Percentiles rank a stretch among this genome's conserved stretches.
These are phyloP conservation scores for Coelastrella sp. DNA, from an alignment of 139 green algal genomes.

Conservation along the genomic window DNA sequence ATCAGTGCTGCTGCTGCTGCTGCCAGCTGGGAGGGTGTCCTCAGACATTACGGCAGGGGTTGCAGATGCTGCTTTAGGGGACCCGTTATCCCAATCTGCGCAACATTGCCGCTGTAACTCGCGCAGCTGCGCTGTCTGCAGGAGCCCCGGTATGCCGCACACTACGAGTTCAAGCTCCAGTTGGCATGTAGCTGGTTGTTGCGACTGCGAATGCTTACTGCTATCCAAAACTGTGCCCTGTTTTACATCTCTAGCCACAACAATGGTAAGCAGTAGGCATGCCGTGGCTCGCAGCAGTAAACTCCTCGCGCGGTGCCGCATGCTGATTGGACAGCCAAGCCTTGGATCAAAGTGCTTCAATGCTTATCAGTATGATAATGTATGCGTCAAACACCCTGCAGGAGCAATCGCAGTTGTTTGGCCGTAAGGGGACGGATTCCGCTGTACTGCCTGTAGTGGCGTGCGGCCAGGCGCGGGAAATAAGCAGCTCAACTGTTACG, in stretches of 20 bases:
- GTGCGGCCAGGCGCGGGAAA: too few relatives aligned
- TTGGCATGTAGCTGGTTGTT: neutral
- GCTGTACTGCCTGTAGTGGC: too few relatives aligned
- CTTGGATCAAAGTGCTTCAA: too few relatives aligned
- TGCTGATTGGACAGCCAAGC: neutral
- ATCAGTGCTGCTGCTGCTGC: neutral
- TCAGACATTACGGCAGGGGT: neutral
- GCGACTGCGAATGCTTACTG: neutral
- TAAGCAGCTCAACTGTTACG: too few relatives aligned
- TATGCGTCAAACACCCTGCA: too few relatives aligned
- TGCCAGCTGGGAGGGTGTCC: neutral
- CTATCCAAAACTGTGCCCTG: neutral
- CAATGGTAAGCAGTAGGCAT: neutral
- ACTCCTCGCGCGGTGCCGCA: neutral
- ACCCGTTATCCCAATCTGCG: neutral
- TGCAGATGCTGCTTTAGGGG: neutral
- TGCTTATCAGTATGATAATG: too few relatives aligned
- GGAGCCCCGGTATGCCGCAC: neutral
- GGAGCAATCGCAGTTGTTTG: too few relatives aligned
- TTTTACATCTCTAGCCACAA: neutral
- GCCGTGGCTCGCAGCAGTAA: neutral
- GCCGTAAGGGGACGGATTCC: too few relatives aligned
- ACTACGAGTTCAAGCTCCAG: neutral
- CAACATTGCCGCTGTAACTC: neutral
- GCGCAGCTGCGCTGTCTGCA: neutral